Evolutionary conservation across 2,329 filamentous ascomycete species (phyloP), one percentile per base, ranked within the genome.

Genomic region (Curvularia lunata): DNA sequence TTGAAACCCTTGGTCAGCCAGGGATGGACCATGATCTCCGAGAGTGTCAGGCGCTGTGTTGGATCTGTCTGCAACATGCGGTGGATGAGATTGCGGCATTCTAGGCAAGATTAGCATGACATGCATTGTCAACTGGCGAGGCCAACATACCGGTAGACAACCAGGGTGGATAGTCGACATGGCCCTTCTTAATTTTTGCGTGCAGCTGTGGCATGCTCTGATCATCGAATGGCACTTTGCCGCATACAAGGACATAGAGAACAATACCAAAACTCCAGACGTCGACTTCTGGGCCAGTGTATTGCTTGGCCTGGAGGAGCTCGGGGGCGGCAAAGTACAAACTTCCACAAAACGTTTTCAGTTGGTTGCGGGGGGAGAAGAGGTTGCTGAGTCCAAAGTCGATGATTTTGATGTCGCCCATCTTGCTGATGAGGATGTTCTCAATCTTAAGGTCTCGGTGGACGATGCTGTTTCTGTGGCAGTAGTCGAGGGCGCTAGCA

Each of bases 201-300:
- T 99, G 95, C 48, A 99, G 82, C 63, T 96, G 93, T 34, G 94
- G 95, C 92, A 99, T 99, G 80, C 93, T 97, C 79, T 99, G 95
- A 74, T 99, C 95, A 75, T 99, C 95, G 72, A 99, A 99, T 0
- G 95, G 95, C 3, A 99, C 95, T 77, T 98, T 98, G 51, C 95
- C 95, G 74, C 95, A 98, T 4, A 98, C 95, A 61, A 99, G 80
- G 56, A 99, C 95, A 70, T 98, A 99, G 13, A 99, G 85, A 12
- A 99, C 95, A 68, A 99, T 97, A 21, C 95, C 95, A 78, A 98
- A 98, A 80, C 95, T 98, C 95, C 95, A 99, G 1, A 98, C 86
- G 73, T 99, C 95, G 27, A 99, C 95, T 75, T 99, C 95, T 0
- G 95, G 95, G 0, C 95, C 95, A 1, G 91, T 96, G 73, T 99